phyloP scores from a whole-genome alignment of 306 rosid genomes.

The cucumber (Cucumis sativus) region DNA sequence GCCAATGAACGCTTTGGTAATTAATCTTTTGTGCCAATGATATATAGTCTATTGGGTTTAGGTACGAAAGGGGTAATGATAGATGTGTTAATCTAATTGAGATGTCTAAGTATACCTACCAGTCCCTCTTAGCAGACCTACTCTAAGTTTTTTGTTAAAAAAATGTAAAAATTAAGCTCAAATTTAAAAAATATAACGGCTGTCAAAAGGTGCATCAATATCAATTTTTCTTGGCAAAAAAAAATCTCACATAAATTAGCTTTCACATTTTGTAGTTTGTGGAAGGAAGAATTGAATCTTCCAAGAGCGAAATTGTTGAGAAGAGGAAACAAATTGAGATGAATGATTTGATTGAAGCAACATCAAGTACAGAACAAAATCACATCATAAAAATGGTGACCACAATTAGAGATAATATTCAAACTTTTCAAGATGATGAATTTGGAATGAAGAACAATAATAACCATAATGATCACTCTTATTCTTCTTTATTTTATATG shows the following conservation, averaged over 20 bases:
- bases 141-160: too few species aligned
- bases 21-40: too few species aligned
- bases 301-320: not conserved
- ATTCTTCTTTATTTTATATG: not conserved
- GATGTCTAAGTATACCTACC: too few species aligned
- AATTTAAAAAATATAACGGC: too few species aligned
- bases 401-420: not conserved
- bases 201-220: too few species aligned
- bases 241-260: not conserved
- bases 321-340: not conserved
- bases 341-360: not conserved
- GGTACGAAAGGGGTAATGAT: too few species aligned
- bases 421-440: not conserved
- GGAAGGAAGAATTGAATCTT: not conserved
- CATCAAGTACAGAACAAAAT: not conserved
- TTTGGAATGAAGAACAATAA: not conserved
- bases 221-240: too few species aligned
- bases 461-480: not conserved
- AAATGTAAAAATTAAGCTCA: too few species aligned
- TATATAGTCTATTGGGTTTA: too few species aligned
- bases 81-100: too few species aligned
- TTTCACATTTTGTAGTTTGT: not conserved
- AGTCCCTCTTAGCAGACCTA: too few species aligned
- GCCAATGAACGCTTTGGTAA: too few species aligned
- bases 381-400: conserved; percentile 5